Evolutionary conservation across 495 filamentous ascomycete genomes (phyloP).

Genomic region (Penicillium malachiteum): DNA sequence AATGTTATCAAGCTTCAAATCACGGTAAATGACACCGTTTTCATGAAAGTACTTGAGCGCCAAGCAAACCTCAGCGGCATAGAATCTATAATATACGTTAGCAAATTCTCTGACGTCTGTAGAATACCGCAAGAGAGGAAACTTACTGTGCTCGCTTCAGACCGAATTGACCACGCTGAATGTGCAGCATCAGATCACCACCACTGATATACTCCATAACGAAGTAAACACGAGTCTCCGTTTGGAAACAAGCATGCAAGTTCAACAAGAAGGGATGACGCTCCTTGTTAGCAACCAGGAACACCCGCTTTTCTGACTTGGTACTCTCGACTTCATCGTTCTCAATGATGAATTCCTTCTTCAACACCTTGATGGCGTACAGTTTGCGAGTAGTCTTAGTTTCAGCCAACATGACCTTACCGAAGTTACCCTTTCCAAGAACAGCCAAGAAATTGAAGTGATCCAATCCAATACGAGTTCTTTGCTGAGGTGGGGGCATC

Average conservation of each 20-base stretch:
- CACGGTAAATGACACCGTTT: constrained; percentile 98
- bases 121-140: not conserved
- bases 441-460: constrained; percentile 99
- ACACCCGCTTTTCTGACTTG: constrained; percentile 94
- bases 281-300: constrained; percentile 96
- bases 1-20: constrained; percentile 99
- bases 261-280: constrained; percentile 95
- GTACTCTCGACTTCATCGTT: constrained; percentile 99
- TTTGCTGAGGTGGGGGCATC: constrained; percentile 62
- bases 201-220: constrained; percentile 99
- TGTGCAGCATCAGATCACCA: constrained; percentile 98
- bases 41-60: constrained; percentile 99
- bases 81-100: constrained; percentile 70
- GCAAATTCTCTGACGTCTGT: constrained; percentile 2
- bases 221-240: constrained; percentile 97
- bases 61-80: constrained; percentile 95
- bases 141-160: constrained; percentile 93
- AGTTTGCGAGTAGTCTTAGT: constrained; percentile 88
- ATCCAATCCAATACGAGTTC: constrained; percentile 85
- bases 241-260: constrained; percentile 98
- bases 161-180: constrained; percentile 94
- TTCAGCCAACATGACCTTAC: constrained; percentile 99
- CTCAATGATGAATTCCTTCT: constrained; percentile 99
- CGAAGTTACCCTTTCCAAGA: constrained; percentile 98
- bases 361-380: constrained; percentile 98